Conservation (phyloP, 768 basidiomycete genomes). For the Lentinula edodes region DNA sequence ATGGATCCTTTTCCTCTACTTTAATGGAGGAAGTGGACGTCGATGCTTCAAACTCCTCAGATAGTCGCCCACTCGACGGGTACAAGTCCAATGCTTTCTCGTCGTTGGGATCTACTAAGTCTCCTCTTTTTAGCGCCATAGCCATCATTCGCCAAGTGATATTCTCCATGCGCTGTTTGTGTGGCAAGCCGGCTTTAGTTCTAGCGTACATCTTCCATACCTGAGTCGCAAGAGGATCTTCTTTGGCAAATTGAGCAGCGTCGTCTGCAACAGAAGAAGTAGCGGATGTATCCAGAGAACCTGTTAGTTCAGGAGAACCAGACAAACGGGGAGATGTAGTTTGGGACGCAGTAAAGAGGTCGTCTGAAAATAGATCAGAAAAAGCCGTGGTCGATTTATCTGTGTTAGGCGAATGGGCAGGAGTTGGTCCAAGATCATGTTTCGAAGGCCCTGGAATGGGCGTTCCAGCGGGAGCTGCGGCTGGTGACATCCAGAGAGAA, state of each 20-base stretch:
- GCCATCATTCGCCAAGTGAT: slow-evolving; percentile 99
- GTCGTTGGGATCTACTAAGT: slow-evolving; percentile 34
- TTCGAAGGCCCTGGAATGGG: slow-evolving; percentile 31
- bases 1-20: slow-evolving; percentile 14
- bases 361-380: slow-evolving; percentile 66
- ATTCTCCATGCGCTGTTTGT: slow-evolving; percentile 96
- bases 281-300: slow-evolving; percentile 33
- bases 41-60: neutral
- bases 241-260: slow-evolving; percentile 49
- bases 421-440: slow-evolving; percentile 29
- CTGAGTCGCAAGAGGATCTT: slow-evolving; percentile 91
- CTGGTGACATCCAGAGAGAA: slow-evolving; percentile 82
- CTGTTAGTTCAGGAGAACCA: slow-evolving; percentile 52
- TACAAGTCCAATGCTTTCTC: slow-evolving; percentile 54
- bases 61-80: slow-evolving; percentile 1
- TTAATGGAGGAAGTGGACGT: neutral
- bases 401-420: slow-evolving; percentile 30
- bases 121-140: slow-evolving; percentile 69
- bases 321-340: slow-evolving; percentile 55
- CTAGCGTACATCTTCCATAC: slow-evolving; percentile 97
- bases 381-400: slow-evolving; percentile 55
- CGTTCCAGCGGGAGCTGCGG: slow-evolving; percentile 41
- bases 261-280: slow-evolving; percentile 51
- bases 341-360: slow-evolving; percentile 48
- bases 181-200: slow-evolving; percentile 83